Base-by-base conservation (phyloP, 2,329 filamentous ascomycete genomes). In the Arthrobotrys entomopaga region DNA sequence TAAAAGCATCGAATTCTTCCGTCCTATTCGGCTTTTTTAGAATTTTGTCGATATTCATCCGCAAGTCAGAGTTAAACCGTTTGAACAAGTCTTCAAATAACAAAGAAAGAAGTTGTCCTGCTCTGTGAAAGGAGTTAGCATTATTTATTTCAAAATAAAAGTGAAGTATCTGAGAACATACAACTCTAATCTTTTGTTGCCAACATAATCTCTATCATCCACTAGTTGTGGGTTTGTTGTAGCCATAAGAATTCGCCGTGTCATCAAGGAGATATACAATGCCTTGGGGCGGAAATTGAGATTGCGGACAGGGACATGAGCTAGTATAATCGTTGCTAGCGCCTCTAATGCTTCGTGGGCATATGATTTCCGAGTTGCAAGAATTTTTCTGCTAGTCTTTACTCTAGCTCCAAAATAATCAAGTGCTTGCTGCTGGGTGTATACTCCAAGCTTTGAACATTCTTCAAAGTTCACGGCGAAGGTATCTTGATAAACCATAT, bases 81-180 rank as follows among this genome's bases (percentile, higher is more conserved):
- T 99, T 99, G 87, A 99, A 99, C 73, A 97, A 83, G 84, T 99
- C 96, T 82, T 99, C 96, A 78, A 99, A 99, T 0, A 99, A 86
- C 0, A 99, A 86, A 2, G 95, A 93, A 75, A 99, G 84, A 80
- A 99, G 89, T 82, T 98, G 95, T 0, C 95, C 95, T 63, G 96
- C 96, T 57, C 78, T 79, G 54, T 19, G 34, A 11, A 13, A n/a
- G n/a, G 15, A 8, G 22, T 20, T 20, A 20, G 22, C 10, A 34
- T 5, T 24, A 40, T 20, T 13, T 11, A 22, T 72, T 65, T 49
- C 0, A 4, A 60, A 29, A 34, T 3, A 20, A 34, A 8, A 29
- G 22, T 42, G 0, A 15, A 8, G 15, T 2, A n/a, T 26, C 29
- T 20, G 29, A n/a, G 10, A 46, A 77, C 77, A 34, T 69, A 78